Evolutionary conservation across 176 grass and related monocot species (phyloP).

Genomic region (Thalia dealbata): DNA sequence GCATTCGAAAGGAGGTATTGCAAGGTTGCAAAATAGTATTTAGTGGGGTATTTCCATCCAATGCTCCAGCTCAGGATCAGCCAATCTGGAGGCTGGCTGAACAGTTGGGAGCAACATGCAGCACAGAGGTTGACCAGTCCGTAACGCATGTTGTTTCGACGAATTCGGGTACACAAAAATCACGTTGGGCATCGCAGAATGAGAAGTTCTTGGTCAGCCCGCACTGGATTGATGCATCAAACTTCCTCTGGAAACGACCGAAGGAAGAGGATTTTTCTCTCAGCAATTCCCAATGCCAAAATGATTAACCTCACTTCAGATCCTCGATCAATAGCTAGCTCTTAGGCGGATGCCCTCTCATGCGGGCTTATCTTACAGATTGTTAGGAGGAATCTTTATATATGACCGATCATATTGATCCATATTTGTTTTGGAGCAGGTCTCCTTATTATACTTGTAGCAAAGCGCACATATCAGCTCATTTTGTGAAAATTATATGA

Average conservation of each 20-base stretch:
- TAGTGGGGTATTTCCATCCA: constrained; percentile 53
- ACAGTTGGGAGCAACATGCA: constrained; percentile 60
- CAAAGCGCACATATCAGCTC: background rate
- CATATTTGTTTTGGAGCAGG: background rate
- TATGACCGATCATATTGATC: background rate
- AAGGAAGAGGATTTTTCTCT: constrained; percentile 50
- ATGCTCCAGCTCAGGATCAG: constrained; percentile 29
- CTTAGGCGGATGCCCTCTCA: background rate
- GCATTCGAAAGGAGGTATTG: constrained; percentile 42
- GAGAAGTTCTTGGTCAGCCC: constrained; percentile 66
- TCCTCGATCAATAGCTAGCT: background rate
- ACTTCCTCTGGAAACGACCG: constrained; percentile 44
- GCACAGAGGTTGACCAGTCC: constrained; percentile 34
- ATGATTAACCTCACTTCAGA: background rate
- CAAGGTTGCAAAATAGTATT: constrained; percentile 73
- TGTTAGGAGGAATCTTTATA: background rate
- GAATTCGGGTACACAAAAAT: constrained; percentile 44
- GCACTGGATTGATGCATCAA: constrained; percentile 60
- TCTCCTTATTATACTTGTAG: background rate
- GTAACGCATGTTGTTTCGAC: constrained; percentile 61
- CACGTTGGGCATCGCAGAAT: constrained; percentile 42
- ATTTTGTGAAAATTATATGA: background rate
- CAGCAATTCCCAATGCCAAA: background rate
- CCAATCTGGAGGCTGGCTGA: constrained; percentile 73
- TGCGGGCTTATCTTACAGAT: too few relatives aligned